These are phyloP conservation scores for Fonsecaea multimorphosa DNA, from an alignment of 2,329 filamentous ascomycete species.

Conservation along the genomic window DNA sequence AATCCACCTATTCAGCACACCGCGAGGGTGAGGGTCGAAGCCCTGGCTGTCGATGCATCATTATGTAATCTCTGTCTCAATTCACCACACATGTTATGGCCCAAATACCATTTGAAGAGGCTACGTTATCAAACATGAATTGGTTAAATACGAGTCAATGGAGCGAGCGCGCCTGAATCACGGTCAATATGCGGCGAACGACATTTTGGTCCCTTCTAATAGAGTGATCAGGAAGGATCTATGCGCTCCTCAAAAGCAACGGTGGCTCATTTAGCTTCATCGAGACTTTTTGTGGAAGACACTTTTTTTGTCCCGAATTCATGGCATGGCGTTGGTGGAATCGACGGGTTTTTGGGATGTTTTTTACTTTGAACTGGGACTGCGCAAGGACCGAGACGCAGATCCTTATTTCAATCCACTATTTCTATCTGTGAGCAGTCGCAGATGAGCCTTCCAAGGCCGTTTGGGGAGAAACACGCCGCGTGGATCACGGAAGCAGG, in stretches of 20 bases:
- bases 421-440: conserved; percentile 1
- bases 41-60: conserved; percentile 69
- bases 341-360: not conserved
- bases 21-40: conserved; percentile 62
- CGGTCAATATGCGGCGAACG: not conserved
- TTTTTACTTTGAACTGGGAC: not conserved
- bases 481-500: not conserved
- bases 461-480: not conserved
- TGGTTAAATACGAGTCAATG: not conserved
- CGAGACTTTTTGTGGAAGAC: not conserved
- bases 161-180: not conserved
- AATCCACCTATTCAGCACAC: conserved; percentile 55
- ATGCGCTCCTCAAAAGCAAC: not conserved
- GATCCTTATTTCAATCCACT: not conserved
- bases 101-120: not conserved
- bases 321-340: conserved; percentile 21
- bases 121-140: conserved; percentile 5
- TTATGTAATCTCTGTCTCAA: conserved; percentile 55
- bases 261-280: not conserved
- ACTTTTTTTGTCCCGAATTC: not conserved
- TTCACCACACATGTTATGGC: not conserved
- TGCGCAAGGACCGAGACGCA: not conserved
- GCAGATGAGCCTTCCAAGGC: not conserved
- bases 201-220: not conserved
- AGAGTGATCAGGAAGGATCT: not conserved